Evolutionary conservation across 345 rosid genomes (phyloP).

Genomic region (Hibiscus mutabilis): DNA sequence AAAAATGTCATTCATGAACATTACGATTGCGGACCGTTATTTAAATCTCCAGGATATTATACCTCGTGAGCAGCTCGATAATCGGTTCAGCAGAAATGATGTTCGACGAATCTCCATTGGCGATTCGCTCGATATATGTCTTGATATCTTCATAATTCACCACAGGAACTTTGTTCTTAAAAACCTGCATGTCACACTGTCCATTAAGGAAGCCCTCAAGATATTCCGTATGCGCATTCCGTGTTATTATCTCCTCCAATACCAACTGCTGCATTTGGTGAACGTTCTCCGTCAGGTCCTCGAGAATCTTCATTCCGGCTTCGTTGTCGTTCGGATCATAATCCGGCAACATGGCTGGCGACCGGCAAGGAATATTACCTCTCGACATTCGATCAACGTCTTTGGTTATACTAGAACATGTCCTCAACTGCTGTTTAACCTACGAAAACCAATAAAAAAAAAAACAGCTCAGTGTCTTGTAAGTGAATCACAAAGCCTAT

Average conservation of each 20-base stretch:
- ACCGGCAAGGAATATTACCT: neutral
- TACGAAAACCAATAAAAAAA: constrained; percentile 17
- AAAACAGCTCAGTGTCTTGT: constrained; percentile 7
- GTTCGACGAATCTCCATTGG: constrained; percentile 61
- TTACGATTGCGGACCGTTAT: no score
- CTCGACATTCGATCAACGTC: constrained; percentile 8
- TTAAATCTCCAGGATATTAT: no score
- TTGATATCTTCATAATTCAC: constrained; percentile 80
- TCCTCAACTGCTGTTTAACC: constrained; percentile 9
- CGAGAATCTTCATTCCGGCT: constrained; percentile 64
- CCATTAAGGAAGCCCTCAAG: constrained; percentile 47
- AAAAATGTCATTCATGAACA: neutral
- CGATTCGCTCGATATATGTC: constrained; percentile 61
- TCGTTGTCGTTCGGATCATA: constrained; percentile 69
- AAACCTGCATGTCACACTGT: constrained; percentile 33
- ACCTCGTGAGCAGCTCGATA: constrained; percentile 90
- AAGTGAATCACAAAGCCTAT: constrained; percentile 1
- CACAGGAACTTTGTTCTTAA: constrained; percentile 67
- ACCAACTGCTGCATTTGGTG: constrained; percentile 46
- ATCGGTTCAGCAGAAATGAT: constrained; percentile 72
- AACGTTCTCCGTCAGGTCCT: constrained; percentile 66
- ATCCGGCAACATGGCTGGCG: constrained; percentile 48
- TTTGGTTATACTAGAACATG: constrained; percentile 19
- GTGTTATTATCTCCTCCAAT: constrained; percentile 47
- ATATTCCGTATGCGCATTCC: constrained; percentile 56